Evolutionary conservation across 306 rosid genomes (phyloP).

Genomic region (Canavalia gladiata): DNA sequence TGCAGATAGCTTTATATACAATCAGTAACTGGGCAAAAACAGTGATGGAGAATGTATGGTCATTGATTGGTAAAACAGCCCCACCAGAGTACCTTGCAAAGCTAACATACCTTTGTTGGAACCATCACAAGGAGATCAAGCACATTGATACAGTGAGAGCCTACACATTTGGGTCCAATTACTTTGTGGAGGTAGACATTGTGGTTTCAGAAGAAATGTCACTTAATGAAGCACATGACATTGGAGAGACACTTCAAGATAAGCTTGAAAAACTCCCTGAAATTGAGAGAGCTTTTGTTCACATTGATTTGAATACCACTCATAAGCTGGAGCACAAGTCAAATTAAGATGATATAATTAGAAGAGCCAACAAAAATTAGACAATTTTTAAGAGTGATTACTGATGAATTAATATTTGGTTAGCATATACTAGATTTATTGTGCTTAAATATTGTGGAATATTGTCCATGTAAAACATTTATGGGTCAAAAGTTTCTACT

Average conservation of each 20-base stretch:
- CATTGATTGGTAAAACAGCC: slow-evolving; percentile 81
- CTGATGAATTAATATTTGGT: background rate
- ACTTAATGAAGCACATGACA: slow-evolving; percentile 77
- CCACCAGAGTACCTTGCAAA: slow-evolving; percentile 90
- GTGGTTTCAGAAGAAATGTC: slow-evolving; percentile 73
- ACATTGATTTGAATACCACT: slow-evolving; percentile 81
- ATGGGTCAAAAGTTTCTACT: background rate
- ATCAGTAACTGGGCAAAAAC: slow-evolving; percentile 88
- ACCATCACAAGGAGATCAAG: slow-evolving; percentile 77
- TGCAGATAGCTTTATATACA: slow-evolving; percentile 89
- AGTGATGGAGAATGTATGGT: slow-evolving; percentile 89
- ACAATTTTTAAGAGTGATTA: slow-evolving; percentile 3
- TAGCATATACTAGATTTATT: background rate
- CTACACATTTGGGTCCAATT: slow-evolving; percentile 78
- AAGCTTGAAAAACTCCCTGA: slow-evolving; percentile 84
- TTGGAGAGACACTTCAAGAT: slow-evolving; percentile 89
- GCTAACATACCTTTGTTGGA: slow-evolving; percentile 85
- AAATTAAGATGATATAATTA: slow-evolving; percentile 23
- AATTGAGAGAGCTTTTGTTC: slow-evolving; percentile 94
- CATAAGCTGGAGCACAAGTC: slow-evolving; percentile 83
- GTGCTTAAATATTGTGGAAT: background rate
- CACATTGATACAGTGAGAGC: slow-evolving; percentile 86
- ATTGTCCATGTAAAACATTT: background rate
- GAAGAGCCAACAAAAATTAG: slow-evolving; percentile 5
- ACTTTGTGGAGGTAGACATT: slow-evolving; percentile 90